These are phyloP conservation scores for Penicillium nucicola DNA, from an alignment of 495 filamentous ascomycete species.

Conservation along the genomic window DNA sequence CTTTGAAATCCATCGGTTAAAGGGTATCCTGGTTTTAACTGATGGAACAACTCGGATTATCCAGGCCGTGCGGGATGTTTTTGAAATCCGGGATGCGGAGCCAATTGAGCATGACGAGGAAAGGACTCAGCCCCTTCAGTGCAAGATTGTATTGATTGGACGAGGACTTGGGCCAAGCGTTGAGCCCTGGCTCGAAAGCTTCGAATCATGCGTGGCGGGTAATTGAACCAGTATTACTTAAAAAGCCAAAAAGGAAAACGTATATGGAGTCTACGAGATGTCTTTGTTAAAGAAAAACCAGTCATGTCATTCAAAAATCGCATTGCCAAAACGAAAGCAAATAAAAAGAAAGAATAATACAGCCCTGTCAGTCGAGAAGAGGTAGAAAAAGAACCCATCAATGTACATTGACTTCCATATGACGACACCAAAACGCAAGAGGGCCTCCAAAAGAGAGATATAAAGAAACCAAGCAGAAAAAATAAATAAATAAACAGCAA, in stretches of 20 bases:
- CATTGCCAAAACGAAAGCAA: conserved; percentile 17
- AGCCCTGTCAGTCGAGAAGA: conserved; percentile 25
- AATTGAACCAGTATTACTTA: background rate
- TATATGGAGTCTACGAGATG: too few relatives aligned
- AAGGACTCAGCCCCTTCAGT: conserved; percentile 25
- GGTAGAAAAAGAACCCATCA: conserved; percentile 19
- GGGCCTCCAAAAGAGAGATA: conserved; percentile 13
- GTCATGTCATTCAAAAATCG: conserved; percentile 8
- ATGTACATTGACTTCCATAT: conserved; percentile 26
- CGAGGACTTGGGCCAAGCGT: conserved; percentile 48
- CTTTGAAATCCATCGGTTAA: conserved; percentile 82
- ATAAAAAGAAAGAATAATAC: conserved; percentile 29
- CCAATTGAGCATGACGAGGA: conserved; percentile 27
- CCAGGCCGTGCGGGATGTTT: conserved; percentile 90
- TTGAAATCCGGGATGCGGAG: conserved; percentile 75
- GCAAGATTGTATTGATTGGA: conserved; percentile 82
- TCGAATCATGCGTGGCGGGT: conserved; percentile 27
- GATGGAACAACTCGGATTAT: conserved; percentile 70
- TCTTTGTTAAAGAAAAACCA: background rate
- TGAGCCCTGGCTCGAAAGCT: conserved; percentile 30
- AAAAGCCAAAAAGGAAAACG: background rate
- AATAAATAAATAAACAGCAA: background rate
- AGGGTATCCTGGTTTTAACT: conserved; percentile 64
- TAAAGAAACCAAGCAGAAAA: background rate
- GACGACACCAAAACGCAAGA: conserved; percentile 18